Percentiles rank a stretch among this genome's conserved stretches.
phyloP scores from a whole-genome alignment of 805 yeast species.

The Ogataea methylovora region DNA sequence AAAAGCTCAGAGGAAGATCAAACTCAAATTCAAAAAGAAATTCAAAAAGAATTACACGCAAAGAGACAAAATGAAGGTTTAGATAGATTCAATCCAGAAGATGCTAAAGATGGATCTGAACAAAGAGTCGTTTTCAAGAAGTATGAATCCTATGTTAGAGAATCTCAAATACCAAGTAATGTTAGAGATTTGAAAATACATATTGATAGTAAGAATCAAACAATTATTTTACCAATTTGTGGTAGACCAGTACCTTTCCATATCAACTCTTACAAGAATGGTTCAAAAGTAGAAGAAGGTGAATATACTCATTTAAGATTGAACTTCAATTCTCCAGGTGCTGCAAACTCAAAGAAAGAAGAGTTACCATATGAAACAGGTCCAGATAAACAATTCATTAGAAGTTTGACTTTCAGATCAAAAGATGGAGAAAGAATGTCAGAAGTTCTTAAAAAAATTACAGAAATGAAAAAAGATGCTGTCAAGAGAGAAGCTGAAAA shows the following conservation, averaged over 20 bases:
- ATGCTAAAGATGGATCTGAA: constrained; percentile 56
- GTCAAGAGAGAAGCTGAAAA: constrained; percentile 86
- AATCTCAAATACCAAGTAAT: constrained; percentile 78
- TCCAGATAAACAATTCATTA: constrained; percentile 76
- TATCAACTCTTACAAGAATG: constrained; percentile 87
- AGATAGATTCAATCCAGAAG: constrained; percentile 72
- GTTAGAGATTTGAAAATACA: constrained; percentile 81
- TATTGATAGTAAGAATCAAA: constrained; percentile 82
- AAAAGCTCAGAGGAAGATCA: constrained; percentile 68
- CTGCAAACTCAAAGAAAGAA: constrained; percentile 54
- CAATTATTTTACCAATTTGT: constrained; percentile 81
- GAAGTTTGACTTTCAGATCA: constrained; percentile 82
- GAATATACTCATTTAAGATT: constrained; percentile 85
- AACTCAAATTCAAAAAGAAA: constrained; percentile 73
- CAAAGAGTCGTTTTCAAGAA: constrained; percentile 73
- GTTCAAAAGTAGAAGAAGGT: constrained; percentile 93
- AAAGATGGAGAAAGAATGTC: constrained; percentile 86
- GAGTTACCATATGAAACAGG: constrained; percentile 90
- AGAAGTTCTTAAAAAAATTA: constrained; percentile 82
- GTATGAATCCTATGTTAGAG: constrained; percentile 91
- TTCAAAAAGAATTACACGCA: constrained; percentile 77
- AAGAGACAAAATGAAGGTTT: constrained; percentile 83
- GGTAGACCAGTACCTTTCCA: constrained; percentile 99
- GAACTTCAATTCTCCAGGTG: constrained; percentile 91
- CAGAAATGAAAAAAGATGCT: constrained; percentile 87